Conservation (phyloP, 2,329 filamentous ascomycete genomes). For the Hypoxylon sp. region DNA sequence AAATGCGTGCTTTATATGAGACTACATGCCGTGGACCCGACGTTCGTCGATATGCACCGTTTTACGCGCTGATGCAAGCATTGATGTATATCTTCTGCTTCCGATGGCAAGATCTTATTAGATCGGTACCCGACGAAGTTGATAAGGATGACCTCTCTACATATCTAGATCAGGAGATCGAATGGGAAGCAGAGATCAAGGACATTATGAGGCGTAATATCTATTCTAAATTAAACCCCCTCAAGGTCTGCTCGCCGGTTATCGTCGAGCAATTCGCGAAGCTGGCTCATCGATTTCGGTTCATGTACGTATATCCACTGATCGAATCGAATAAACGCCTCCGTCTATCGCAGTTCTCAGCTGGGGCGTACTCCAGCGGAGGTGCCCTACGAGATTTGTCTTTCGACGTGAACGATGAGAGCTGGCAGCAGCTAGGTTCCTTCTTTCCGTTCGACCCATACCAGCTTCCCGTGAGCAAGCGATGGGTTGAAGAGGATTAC, state of each 20-base stretch:
- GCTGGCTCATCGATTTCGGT: conserved; percentile 85
- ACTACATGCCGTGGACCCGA: conserved; percentile 85
- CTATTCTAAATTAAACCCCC: conserved; percentile 89
- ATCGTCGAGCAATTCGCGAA: conserved; percentile 95
- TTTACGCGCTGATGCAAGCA: conserved; percentile 91
- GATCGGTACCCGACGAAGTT: conserved; percentile 70
- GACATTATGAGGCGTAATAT: conserved; percentile 83
- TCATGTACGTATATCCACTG: conserved; percentile 90
- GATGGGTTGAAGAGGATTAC: conserved; percentile 90
- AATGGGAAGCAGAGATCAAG: conserved; percentile 82
- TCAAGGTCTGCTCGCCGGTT: conserved; percentile 91
- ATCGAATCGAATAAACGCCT: conserved; percentile 94
- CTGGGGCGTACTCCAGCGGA: conserved; percentile 68
- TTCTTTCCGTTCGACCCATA: conserved; percentile 99
- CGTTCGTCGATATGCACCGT: conserved; percentile 83
- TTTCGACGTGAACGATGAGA: conserved; percentile 74
- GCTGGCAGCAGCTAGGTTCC: conserved; percentile 87
- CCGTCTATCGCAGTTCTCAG: conserved; percentile 79
- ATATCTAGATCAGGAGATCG: conserved; percentile 78
- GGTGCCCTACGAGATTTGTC: conserved; percentile 69
- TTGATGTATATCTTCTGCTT: conserved; percentile 97
- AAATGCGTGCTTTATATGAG: conserved; percentile 80
- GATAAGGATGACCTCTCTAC: conserved; percentile 74
- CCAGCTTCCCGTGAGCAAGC: conserved; percentile 86
- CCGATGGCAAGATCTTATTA: conserved; percentile 91